Evolutionary conservation across 1,139 yeast species (phyloP), one percentile per base, ranked within the genome.

Genomic region (Spathaspora sp.): DNA sequence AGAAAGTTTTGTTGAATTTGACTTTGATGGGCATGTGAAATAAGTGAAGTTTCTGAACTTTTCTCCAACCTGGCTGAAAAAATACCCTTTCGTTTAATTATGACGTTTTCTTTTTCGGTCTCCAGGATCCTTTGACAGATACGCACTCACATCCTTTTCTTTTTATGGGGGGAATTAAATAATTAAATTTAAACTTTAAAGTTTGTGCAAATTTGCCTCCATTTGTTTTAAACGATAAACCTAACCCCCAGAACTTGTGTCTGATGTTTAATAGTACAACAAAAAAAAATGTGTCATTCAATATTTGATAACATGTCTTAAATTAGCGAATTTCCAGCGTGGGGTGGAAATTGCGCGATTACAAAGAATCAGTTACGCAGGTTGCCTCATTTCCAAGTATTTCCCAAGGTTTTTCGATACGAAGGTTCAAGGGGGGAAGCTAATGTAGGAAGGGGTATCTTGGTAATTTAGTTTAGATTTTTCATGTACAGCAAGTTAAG

Each of bases 141-240:
- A 13, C n/a, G n/a, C n/a, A n/a, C n/a, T n/a, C n/a, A n/a, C n/a
- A n/a, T n/a, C n/a, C n/a, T n/a, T n/a, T n/a, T 5, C 36, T 31
- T 13, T 15, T 31, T 13, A 7, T 15, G 36, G 6, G 36, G 36
- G 36, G 36, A 31, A 31, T 4, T 15, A 31, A 31, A 31, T n/a
- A 15, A 31, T 15, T 31, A 13, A 31, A 31, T 7, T 31, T n/a
- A 31, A 31, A 7, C 16, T 31, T 31, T 31, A 31, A 31, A 15
- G 18, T 31, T 31, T 31, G 7, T 31, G 36, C 36, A 31, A 31
- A 31, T 13, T 31, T 31, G 36, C 36, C 36, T 31, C 17, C 36
- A 13, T 31, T 15, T 31, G 36, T 15, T 31, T 31, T 31, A 31
- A 31, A 13, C 15, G 5, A 15, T 6, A 4, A 15, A 31, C 18